Evolutionary conservation across 2,329 filamentous ascomycete species (phyloP), one percentile per base, ranked within the genome.

Genomic region (Alternaria metachromatica): DNA sequence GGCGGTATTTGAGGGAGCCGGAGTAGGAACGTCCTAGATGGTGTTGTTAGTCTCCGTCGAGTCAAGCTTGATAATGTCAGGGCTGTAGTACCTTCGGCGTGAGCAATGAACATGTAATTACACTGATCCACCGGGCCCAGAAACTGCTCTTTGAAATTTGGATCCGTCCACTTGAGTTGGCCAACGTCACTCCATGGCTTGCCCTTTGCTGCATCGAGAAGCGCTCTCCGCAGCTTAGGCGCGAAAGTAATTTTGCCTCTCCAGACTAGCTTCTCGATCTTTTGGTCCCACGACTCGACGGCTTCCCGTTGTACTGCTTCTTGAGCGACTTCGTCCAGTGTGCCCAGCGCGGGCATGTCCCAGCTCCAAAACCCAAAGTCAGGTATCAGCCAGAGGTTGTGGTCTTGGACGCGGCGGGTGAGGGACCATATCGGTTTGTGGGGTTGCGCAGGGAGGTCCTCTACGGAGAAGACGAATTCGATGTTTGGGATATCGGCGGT

Each of bases 41-140:
- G n/a, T n/a, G n/a, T 50, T 62, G 66, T 73, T 66, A 73, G n/a
- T n/a, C n/a, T n/a, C n/a, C n/a, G n/a, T n/a, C n/a, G n/a, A n/a
- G n/a, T n/a, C n/a, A n/a, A n/a, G n/a, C n/a, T n/a, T n/a, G n/a
- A n/a, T n/a, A n/a, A n/a, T n/a, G n/a, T n/a, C n/a, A n/a, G n/a
- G n/a, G n/a, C n/a, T n/a, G n/a, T n/a, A n/a, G 75, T 81, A 41
- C 85, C 86, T 72, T 87, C 86, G 2, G 84, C 84, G 57, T 87
- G 85, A 7, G 82, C 82, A 26, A 87, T 79, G 67, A 86, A 87
- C 79, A 84, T 84, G 70, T 86, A 87, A 25, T 80, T 79, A 71
- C 86, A 87, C 72, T 87, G 84, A 44, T 87, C 84, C 45, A 84
- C 81, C 51, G 87, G 85, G 1, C 81, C 80, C 2, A 86, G 67